Percentiles rank a stretch among this genome's conserved stretches.
phyloP scores from a whole-genome alignment of 1,284 basidiomycete species.

The Microstroma glucosiphilum region DNA sequence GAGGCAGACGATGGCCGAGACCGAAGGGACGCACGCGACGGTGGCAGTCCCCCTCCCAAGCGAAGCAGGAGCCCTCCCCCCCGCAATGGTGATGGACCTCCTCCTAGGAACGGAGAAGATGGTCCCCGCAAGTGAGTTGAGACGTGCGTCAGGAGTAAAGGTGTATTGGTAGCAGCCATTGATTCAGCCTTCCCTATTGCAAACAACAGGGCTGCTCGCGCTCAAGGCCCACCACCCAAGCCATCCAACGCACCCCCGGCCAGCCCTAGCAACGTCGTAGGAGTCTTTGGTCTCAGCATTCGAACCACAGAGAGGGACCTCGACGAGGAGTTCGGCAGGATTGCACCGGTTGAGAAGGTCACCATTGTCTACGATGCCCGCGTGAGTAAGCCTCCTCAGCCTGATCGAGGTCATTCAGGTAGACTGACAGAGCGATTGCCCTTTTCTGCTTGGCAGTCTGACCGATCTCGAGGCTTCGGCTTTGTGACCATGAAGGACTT shows the following conservation, averaged over 20 bases:
- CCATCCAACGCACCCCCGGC: no score
- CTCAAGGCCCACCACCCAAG: no score
- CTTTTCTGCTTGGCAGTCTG: constrained; percentile 59
- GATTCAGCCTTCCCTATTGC: no score
- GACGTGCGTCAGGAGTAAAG: no score
- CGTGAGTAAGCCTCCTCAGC: constrained; percentile 54
- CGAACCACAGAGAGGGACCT: constrained; percentile 88
- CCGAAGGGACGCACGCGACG: not conserved
- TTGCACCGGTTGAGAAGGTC: constrained; percentile 79
- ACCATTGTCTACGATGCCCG: constrained; percentile 98
- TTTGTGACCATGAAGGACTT: constrained; percentile 87
- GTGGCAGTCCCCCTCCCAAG: not conserved
- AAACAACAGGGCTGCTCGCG: no score
- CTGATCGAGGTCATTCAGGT: not conserved
- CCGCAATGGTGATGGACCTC: not conserved
- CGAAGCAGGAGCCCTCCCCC: constrained; percentile 1
- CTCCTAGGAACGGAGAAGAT: no score
- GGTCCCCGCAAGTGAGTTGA: no score
- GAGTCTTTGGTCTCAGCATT: constrained; percentile 92
- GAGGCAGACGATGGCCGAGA: no score
- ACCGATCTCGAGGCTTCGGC: constrained; percentile 92
- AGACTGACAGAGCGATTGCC: not conserved
- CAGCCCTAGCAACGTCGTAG: constrained; percentile 74
- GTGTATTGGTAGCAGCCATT: no score
- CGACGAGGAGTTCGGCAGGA: constrained; percentile 83